phyloP scores from a whole-genome alignment of 352 stramenopile species.

The Phytophthora europaea region DNA sequence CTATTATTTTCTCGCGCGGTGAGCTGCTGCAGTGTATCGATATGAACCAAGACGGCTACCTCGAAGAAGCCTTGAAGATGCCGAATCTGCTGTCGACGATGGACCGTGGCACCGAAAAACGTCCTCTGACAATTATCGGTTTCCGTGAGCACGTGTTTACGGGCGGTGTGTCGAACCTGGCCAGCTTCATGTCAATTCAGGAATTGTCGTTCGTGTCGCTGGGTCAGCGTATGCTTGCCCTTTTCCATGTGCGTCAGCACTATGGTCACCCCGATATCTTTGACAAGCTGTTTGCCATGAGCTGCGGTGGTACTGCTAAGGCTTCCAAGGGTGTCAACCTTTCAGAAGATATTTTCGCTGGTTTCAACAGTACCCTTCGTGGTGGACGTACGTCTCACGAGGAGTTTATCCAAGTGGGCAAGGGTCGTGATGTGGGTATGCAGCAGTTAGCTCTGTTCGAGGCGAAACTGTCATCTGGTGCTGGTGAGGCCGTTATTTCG shows the following conservation, averaged over 20 bases:
- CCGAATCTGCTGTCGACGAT: constrained; percentile 86
- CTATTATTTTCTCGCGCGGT: constrained; percentile 84
- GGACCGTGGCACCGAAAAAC: constrained; percentile 72
- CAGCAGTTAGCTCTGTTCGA: constrained; percentile 99
- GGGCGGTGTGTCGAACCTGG: constrained; percentile 83
- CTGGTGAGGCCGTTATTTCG: constrained; percentile 97
- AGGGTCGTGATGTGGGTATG: constrained; percentile 99
- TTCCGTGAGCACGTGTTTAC: constrained; percentile 91
- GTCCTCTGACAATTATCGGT: constrained; percentile 85
- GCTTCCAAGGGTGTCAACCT: constrained; percentile 87
- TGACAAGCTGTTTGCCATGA: constrained; percentile 89
- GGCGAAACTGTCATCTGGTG: constrained; percentile 97
- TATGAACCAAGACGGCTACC: constrained; percentile 90
- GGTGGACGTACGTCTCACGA: constrained; percentile 81
- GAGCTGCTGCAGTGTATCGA: constrained; percentile 90
- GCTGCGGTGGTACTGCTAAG: constrained; percentile 83
- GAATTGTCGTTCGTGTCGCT: constrained; percentile 88
- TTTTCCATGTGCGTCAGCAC: constrained; percentile 84
- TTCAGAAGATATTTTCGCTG: constrained; percentile 91
- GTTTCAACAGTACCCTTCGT: constrained; percentile 87
- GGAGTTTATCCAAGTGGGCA: constrained; percentile 93
- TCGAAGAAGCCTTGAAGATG: constrained; percentile 86
- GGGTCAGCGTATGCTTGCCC: constrained; percentile 82
- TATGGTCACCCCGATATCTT: constrained; percentile 93
- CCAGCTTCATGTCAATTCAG: constrained; percentile 91